A percentile compares a stretch with the other conserved stretches of the same genome.
phyloP scores from a whole-genome alignment of 805 yeast species.

The Candida ponderosae region DNA sequence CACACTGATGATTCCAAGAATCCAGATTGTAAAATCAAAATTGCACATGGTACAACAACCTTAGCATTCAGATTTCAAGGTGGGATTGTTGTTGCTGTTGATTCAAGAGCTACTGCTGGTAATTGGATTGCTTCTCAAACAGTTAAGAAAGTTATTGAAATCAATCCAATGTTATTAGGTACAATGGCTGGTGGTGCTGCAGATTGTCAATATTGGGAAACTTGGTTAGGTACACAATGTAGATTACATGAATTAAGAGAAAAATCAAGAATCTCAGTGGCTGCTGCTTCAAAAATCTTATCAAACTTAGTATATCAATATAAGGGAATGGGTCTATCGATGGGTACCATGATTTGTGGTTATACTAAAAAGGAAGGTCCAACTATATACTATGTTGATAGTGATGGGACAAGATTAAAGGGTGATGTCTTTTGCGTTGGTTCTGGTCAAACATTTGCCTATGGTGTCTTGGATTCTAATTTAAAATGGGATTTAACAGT shows the following conservation, averaged over 20 bases:
- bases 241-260: constrained; percentile 90
- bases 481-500: constrained; percentile 86
- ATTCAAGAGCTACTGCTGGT: constrained; percentile 97
- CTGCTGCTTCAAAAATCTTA: constrained; percentile 93
- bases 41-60: constrained; percentile 99
- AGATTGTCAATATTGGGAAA: constrained; percentile 98
- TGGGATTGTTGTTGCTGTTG: constrained; percentile 94
- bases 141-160: constrained; percentile 94
- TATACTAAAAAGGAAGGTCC: constrained; percentile 94
- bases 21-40: constrained; percentile 91
- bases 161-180: constrained; percentile 90
- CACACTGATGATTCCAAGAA: constrained; percentile 93
- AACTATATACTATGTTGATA: constrained; percentile 90
- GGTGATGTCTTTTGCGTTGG: constrained; percentile 97
- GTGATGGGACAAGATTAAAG: constrained; percentile 91
- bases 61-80: constrained; percentile 93
- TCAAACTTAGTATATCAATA: constrained; percentile 85
- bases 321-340: constrained; percentile 96
- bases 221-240: constrained; percentile 97
- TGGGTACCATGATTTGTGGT: constrained; percentile 99
- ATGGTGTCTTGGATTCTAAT: constrained; percentile 93
- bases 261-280: constrained; percentile 90
- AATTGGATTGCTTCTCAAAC: constrained; percentile 98
- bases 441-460: constrained; percentile 98
- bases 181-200: constrained; percentile 99